phyloP scores from a whole-genome alignment of 2,329 filamentous ascomycete genomes.

The Orbilia blumenaviensis region DNA sequence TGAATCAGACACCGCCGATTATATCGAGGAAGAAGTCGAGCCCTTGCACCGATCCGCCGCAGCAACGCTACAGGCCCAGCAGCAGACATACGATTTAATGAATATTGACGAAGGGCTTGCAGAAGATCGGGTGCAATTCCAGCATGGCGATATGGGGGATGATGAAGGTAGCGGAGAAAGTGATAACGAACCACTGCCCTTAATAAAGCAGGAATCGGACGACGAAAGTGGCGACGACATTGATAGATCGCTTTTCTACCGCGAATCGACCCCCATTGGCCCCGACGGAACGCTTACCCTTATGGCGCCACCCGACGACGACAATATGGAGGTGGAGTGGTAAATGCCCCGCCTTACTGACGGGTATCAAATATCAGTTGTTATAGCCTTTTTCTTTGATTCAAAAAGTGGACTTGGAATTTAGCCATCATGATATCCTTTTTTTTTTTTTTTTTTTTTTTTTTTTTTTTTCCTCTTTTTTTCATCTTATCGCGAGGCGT shows the following conservation, averaged over 20 bases:
- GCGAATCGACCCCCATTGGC: slow-evolving; percentile 14
- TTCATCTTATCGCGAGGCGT: too few species aligned
- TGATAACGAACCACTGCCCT: background rate
- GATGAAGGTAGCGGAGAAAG: background rate
- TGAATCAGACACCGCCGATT: slow-evolving; percentile 18
- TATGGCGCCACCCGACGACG: background rate
- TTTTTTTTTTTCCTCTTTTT: background rate
- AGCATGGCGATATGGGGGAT: background rate
- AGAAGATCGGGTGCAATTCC: background rate
- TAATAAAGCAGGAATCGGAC: background rate
- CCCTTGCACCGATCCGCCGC: slow-evolving; percentile 15
- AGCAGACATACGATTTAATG: background rate
- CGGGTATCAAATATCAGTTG: background rate
- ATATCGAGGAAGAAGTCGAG: slow-evolving; percentile 34
- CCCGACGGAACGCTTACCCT: background rate
- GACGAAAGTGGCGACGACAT: background rate
- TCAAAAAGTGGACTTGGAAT: too few species aligned
- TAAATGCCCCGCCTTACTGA: background rate
- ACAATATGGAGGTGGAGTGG: slow-evolving; percentile 13
- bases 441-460: background rate
- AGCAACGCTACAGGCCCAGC: background rate
- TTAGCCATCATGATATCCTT: background rate
- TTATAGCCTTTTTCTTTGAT: background rate
- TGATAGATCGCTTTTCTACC: slow-evolving; percentile 6
- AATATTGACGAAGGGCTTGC: slow-evolving; percentile 4